Base-by-base conservation (phyloP, 306 rosid species). In the Citrullus colocynthis region DNA sequence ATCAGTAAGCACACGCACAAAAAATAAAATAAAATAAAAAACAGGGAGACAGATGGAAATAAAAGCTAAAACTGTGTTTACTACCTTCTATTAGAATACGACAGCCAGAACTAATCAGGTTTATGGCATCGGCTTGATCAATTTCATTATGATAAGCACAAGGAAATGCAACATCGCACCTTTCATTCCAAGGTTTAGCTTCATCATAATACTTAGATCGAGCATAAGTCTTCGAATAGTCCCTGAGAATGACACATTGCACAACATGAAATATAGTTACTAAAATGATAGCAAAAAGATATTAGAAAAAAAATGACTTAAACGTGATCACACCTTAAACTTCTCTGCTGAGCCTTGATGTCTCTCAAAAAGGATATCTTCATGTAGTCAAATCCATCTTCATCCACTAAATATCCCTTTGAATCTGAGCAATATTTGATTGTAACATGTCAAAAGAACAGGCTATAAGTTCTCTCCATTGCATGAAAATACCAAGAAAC, bases 131-230 rank as follows among this genome's bases (percentile, higher is more conserved):
- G 34, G 96, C 74, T 82, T 92, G 97, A 86, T 92, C 91, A 67
- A 95, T 90, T 87, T 95, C 98, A 81, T 95, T 95, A 81, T 95
- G 97, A 74, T 91, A 86, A 74, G 97, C 96, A 92, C 98, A 95
- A 82, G 98, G 96, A 82, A 95, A 95, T 18, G 96, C 97, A 83
- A 95, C 84, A 77, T 95, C 98, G 60, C 92, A 95, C 86, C 96
- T 90, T 89, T 95, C 97, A 78, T 14, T 89, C 97, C 97, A 95
- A 32, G 98, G 98, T 87, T 95, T 95, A 51, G 93, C 92, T 83
- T 95, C 98, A 77, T 95, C 98, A 56, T 92, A 95, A 80, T 92
- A 95, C 86, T 95, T 95, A 75, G 98, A 87, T 76, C 98, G 91
- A 76, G 97, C 93, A 86, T 95, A 95, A 48, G 98, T 92, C 87